Conservation (phyloP, 345 rosid species). For the Euclidium syriacum region DNA sequence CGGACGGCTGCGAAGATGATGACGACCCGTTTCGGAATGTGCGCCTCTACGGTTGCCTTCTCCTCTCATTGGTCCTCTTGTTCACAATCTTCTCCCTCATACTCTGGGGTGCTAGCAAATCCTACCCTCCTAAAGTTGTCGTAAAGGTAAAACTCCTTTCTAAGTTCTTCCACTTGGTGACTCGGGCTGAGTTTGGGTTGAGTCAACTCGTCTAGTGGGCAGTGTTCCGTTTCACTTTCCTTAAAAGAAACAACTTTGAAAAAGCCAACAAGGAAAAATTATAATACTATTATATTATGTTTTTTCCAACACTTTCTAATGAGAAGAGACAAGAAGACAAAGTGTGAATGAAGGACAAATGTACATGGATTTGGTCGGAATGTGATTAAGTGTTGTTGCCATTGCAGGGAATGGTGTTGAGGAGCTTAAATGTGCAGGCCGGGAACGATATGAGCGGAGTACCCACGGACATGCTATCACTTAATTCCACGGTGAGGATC, state of each 20-base stretch:
- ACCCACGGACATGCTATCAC: conserved; percentile 85
- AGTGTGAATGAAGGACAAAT: not conserved
- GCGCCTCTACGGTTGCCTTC: conserved; percentile 53
- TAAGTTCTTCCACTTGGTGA: not conserved
- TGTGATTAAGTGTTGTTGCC: not conserved
- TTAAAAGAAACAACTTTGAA: conserved; percentile 18
- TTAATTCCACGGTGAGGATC: conserved; percentile 89
- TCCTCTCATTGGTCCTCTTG: conserved; percentile 48
- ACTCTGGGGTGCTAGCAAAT: conserved; percentile 78
- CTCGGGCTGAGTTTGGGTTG: conserved; percentile 8
- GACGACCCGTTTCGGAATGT: conserved; percentile 30
- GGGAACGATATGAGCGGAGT: conserved; percentile 84
- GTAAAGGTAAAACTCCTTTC: conserved; percentile 48
- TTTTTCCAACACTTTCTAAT: not conserved
- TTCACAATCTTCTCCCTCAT: conserved; percentile 66
- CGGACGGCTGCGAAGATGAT: conserved; percentile 20
- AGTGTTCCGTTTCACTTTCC: not conserved
- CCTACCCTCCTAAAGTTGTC: conserved; percentile 60
- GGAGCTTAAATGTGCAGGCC: conserved; percentile 74
- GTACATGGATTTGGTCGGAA: not conserved
- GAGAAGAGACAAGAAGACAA: not conserved
- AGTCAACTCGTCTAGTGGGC: conserved; percentile 10
- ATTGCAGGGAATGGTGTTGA: conserved; percentile 73
- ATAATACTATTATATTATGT: too few species aligned
- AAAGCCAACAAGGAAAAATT: conserved; percentile 7